A percentile compares a stretch with the other conserved stretches of the same genome.
Conservation (phyloP, 305 asterid genomes). For the Ajuga reptans region DNA sequence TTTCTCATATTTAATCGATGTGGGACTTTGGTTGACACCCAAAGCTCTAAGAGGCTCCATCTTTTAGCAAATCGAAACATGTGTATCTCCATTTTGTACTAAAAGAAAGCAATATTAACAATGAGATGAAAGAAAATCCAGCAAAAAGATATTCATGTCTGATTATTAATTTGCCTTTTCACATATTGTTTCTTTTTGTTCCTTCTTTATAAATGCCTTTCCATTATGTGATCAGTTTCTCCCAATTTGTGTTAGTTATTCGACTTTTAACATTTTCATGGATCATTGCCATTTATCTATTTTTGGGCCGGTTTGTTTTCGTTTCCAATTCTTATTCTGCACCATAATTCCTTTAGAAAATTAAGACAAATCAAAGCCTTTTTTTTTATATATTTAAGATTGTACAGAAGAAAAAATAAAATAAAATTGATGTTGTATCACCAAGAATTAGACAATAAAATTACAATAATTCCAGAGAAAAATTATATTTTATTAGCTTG, state of each 20-base stretch:
- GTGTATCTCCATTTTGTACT: too few relatives aligned
- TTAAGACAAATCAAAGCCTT: too few relatives aligned
- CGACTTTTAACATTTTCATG: neutral
- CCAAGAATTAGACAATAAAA: too few relatives aligned
- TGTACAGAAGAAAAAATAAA: too few relatives aligned
- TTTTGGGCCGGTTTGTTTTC: too few relatives aligned
- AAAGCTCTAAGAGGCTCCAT: too few relatives aligned
- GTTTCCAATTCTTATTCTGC: neutral
- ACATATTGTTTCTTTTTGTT: neutral
- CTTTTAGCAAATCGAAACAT: neutral
- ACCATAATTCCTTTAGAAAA: neutral
- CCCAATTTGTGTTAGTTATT: neutral
- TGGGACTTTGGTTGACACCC: too few relatives aligned
- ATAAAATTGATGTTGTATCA: too few relatives aligned
- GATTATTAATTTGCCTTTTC: neutral
- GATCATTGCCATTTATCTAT: neutral
- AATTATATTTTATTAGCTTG: too few relatives aligned
- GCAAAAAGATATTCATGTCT: constrained; percentile 15
- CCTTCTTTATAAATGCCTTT: neutral
- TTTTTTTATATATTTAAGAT: too few relatives aligned
- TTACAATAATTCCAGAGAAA: too few relatives aligned
- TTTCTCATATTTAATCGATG: too few relatives aligned
- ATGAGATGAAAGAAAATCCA: constrained; percentile 6
- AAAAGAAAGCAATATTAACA: neutral
- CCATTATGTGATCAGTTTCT: neutral